Conservation (phyloP, 257 asterid species). For the Solanum arcanum region DNA sequence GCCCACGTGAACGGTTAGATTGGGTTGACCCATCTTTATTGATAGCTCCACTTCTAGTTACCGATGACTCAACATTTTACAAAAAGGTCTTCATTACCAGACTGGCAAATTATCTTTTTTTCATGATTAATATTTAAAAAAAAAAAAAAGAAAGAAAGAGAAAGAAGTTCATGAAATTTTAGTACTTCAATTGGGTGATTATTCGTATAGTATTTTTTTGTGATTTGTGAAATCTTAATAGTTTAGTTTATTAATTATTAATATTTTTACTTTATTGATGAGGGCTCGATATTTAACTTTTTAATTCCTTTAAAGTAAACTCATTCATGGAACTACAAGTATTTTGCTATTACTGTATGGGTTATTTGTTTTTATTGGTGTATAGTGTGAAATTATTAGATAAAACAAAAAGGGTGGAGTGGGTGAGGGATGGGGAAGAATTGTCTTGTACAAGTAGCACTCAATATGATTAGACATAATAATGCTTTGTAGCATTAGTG, state of each 20-base stretch:
- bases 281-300: too few species aligned
- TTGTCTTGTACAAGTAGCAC: not conserved
- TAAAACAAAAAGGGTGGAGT: not conserved
- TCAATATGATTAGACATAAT: not conserved
- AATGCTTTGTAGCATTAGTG: not conserved
- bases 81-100: not conserved
- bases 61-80: not conserved
- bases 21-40: not conserved
- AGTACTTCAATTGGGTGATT: too few species aligned
- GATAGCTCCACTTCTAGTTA: not conserved
- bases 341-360: not conserved
- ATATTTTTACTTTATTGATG: too few species aligned
- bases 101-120: not conserved
- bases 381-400: not conserved
- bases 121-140: not conserved
- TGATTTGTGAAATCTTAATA: fast-evolving
- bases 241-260: fast-evolving
- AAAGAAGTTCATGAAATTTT: too few species aligned
- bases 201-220: too few species aligned
- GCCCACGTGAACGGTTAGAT: not conserved
- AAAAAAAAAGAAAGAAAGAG: too few species aligned
- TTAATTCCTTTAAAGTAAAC: too few species aligned
- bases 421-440: not conserved
- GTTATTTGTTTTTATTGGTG: not conserved
- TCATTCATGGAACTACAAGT: not conserved